Evolutionary conservation across 2,329 filamentous ascomycete genomes (phyloP).

Genomic region (Cephalotrichum gorgonifer): DNA sequence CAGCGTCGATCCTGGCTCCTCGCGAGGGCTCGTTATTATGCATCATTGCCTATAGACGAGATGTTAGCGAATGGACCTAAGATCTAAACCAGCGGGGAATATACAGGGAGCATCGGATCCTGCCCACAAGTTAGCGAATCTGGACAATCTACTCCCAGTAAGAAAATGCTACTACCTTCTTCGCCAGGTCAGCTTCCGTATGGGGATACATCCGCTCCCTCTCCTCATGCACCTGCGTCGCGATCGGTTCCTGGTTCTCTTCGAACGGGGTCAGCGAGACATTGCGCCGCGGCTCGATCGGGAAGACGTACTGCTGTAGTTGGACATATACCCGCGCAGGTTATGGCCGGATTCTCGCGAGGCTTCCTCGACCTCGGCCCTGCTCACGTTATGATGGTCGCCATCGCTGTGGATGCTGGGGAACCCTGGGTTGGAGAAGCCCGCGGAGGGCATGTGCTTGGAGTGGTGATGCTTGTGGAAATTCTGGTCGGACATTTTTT

Average conservation of each 20-base stretch:
- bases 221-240: not conserved
- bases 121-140: no score
- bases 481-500: not conserved
- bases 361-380: not conserved
- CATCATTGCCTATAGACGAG: not conserved
- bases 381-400: not conserved
- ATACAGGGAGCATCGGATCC: not conserved
- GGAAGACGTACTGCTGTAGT: not conserved
- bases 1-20: not conserved
- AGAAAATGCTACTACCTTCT: no score
- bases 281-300: not conserved
- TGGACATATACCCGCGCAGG: not conserved
- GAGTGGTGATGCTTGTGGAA: not conserved
- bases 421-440: not conserved
- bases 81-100: no score
- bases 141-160: no score
- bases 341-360: not conserved
- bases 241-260: not conserved
- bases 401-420: not conserved
- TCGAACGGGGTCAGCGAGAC: not conserved
- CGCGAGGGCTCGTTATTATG: not conserved
- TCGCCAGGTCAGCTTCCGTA: not conserved
- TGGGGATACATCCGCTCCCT: not conserved
- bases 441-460: not conserved
- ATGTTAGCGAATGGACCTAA: not conserved